Evolutionary conservation across 176 grass and related monocot genomes (phyloP), one percentile per base, ranked within the genome.

Genomic region (Raddia distichophylla): DNA sequence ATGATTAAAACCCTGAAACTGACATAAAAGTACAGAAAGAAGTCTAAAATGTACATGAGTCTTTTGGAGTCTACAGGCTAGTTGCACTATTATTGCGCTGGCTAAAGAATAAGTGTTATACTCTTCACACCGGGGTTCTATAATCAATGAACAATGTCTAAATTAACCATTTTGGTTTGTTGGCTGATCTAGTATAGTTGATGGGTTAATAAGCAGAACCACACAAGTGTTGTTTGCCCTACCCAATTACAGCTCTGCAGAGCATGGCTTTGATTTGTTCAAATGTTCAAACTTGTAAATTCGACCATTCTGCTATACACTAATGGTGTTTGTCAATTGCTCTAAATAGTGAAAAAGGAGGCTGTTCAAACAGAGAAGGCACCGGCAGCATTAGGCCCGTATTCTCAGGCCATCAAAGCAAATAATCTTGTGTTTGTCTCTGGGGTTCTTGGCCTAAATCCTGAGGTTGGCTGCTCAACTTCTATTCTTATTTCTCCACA

Each of bases 341-440:
- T 71, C 13, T 65, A 5, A 71, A 59, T 69, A 93, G 96, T 67
- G 67, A 81, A 81, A 59, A 98, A 99, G 76, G 93, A 91, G 80
- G 91, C 82, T 72, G 90, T 99, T 69, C 88, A 91, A 61, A 99
- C 93, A 17, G 91, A 95, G 59, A 91, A 91, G 60, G 96, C 96
- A 6, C 90, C 96, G 2, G 93, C 96, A 59, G 96, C 96, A 77
- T 75, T 95, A 58, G 96, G 96, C 17, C 93, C 96, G 6, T 99
- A 95, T 86, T 99, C 96, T 40, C 96, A 99, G 69, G 96, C 96
- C 65, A 93, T 95, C 80, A 95, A 95, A 88, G 87, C 89, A 63
- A 99, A 99, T 67, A 95, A 99, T 83, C 87, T 99, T 77, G 88
- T 99, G 50, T 99, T 99, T 70, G 82, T 99, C 74, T 99, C 93